These are phyloP conservation scores for Collybia nuda DNA, from an alignment of 768 basidiomycete species.

Conservation along the genomic window DNA sequence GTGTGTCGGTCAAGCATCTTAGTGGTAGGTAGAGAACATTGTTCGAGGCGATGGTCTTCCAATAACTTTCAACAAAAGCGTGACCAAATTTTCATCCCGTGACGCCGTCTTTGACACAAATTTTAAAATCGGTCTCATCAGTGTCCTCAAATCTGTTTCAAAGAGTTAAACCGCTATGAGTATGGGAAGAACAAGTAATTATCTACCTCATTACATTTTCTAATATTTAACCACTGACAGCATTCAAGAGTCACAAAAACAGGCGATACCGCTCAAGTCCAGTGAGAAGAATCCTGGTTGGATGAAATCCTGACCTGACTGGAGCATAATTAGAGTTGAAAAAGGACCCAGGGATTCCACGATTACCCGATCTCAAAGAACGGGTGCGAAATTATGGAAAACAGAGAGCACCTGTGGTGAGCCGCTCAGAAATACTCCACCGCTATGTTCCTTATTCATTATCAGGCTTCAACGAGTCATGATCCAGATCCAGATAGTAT, in stretches of 20 bases:
- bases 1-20: no score
- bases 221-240: background rate
- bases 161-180: constrained; percentile 12
- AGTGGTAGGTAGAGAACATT: no score
- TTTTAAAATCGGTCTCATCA: no score
- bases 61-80: no score
- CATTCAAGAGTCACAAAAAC: constrained; percentile 37
- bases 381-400: constrained; percentile 50
- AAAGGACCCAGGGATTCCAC: constrained; percentile 88
- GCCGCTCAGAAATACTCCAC: constrained; percentile 15
- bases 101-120: no score
- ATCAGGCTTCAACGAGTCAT: constrained; percentile 18
- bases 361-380: constrained; percentile 71
- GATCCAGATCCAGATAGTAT: constrained; percentile 52
- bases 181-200: constrained; percentile 45
- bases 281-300: constrained; percentile 25
- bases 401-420: constrained; percentile 40
- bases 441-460: background rate
- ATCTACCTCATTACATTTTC: background rate
- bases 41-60: no score
- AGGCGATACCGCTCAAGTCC: constrained; percentile 37
- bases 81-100: no score
- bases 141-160: no score
- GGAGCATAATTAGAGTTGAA: constrained; percentile 58
- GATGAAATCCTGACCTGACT: background rate